Evolutionary conservation across 2,329 filamentous ascomycete genomes (phyloP).

Genomic region (Trichophyton mentagrophytes): DNA sequence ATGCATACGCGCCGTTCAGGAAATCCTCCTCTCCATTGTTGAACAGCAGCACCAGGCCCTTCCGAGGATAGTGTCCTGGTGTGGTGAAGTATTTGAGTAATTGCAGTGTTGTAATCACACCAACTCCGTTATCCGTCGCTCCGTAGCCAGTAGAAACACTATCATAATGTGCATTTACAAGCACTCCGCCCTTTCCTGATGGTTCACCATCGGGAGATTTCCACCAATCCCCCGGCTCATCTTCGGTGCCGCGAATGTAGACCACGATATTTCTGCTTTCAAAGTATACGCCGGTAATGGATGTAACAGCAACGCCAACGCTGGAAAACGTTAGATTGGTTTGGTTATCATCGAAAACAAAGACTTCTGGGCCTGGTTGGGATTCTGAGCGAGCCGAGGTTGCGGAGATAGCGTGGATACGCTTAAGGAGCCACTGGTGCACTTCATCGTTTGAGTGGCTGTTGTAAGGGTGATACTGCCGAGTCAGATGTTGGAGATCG

Average conservation of each 20-base stretch:
- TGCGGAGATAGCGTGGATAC: slow-evolving; percentile 57
- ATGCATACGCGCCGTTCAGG: slow-evolving; percentile 73
- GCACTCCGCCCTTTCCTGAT: slow-evolving; percentile 57
- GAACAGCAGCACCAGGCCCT: slow-evolving; percentile 70
- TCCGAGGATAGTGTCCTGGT: slow-evolving; percentile 56
- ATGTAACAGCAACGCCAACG: slow-evolving; percentile 25
- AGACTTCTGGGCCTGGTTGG: slow-evolving; percentile 25
- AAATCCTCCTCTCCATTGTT: slow-evolving; percentile 97
- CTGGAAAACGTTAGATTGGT: slow-evolving; percentile 65
- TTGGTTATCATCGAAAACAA: slow-evolving; percentile 64
- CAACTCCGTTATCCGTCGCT: slow-evolving; percentile 86
- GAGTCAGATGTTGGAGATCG: slow-evolving; percentile 64
- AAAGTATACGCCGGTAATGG: slow-evolving; percentile 57
- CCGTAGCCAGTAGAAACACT: slow-evolving; percentile 85
- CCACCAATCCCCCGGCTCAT: slow-evolving; percentile 65
- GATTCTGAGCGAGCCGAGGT: slow-evolving; percentile 27
- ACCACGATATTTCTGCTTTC: slow-evolving; percentile 87
- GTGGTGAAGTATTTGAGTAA: slow-evolving; percentile 75
- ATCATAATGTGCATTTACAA: slow-evolving; percentile 93
- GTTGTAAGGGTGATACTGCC: slow-evolving; percentile 77
- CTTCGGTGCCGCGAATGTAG: slow-evolving; percentile 72
- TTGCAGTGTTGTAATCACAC: slow-evolving; percentile 74
- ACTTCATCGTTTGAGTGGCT: slow-evolving; percentile 70
- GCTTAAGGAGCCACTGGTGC: slow-evolving; percentile 58
- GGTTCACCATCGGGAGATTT: slow-evolving; percentile 31